These are phyloP conservation scores for Ceratobasidium sp. DNA, from an alignment of 1,284 basidiomycete genomes.

Conservation along the genomic window DNA sequence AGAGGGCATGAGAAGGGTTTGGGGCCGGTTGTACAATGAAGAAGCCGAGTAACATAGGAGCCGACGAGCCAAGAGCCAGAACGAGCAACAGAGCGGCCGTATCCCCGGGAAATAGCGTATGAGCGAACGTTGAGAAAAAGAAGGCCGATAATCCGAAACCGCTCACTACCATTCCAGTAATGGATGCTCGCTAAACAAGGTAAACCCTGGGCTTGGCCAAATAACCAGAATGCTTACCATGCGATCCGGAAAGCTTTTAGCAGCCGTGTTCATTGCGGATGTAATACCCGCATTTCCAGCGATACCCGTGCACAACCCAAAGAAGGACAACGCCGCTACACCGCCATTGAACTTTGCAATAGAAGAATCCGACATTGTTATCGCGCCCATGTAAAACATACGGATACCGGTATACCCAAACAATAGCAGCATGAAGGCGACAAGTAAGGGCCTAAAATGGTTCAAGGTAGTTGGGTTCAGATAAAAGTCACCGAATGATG, in stretches of 20 bases:
- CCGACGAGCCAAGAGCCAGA: conserved; percentile 77
- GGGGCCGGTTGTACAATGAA: conserved; percentile 74
- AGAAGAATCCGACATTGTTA: conserved; percentile 49
- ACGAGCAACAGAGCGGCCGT: conserved; percentile 76
- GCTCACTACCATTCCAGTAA: conserved; percentile 79
- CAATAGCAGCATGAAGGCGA: conserved; percentile 67
- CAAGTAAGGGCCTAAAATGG: conserved; percentile 52
- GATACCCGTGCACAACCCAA: conserved; percentile 57
- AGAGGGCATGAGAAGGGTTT: conserved; percentile 49
- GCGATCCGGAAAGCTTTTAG: conserved; percentile 58
- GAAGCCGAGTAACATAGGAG: conserved; percentile 77
- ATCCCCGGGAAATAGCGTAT: conserved; percentile 75
- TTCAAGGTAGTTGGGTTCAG: neutral
- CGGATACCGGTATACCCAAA: conserved; percentile 77
- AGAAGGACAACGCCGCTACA: conserved; percentile 53
- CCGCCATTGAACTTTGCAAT: conserved; percentile 44
- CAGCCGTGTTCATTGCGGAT: conserved; percentile 58
- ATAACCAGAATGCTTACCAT: conserved; percentile 47
- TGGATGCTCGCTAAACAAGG: conserved; percentile 71
- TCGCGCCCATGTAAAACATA: conserved; percentile 66
- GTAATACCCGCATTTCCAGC: conserved; percentile 55
- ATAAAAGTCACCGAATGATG: neutral
- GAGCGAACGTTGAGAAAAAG: conserved; percentile 78
- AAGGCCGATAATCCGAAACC: conserved; percentile 90
- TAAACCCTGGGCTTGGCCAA: neutral